Evolutionary conservation across 768 basidiomycete species (phyloP).

Genomic region (Leccinum broughii): DNA sequence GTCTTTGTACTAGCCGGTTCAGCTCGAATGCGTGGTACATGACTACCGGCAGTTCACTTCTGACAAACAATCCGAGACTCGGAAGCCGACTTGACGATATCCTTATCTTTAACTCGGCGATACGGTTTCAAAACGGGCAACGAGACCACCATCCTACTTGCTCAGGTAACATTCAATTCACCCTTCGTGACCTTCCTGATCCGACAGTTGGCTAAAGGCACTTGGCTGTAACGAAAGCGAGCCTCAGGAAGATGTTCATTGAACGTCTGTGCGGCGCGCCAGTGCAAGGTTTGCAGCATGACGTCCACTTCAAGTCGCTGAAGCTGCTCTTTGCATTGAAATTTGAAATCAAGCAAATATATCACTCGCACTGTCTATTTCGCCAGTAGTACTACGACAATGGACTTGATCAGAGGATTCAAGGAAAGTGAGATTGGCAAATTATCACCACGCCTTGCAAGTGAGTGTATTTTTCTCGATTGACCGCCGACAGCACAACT

Average conservation of each 20-base stretch:
- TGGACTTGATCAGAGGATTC: conserved; percentile 39
- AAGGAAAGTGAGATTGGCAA: conserved; percentile 31
- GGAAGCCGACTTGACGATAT: conserved; percentile 51
- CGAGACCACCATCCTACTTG: conserved; percentile 44
- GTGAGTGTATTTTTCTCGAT: conserved; percentile 26
- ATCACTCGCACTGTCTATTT: background rate
- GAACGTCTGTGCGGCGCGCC: background rate
- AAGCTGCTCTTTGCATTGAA: background rate
- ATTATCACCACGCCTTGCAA: conserved; percentile 31
- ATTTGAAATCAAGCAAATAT: background rate
- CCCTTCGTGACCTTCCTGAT: conserved; percentile 3
- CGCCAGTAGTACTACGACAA: conserved; percentile 12
- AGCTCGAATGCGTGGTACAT: conserved; percentile 16
- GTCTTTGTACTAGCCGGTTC: background rate
- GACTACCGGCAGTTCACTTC: conserved; percentile 1
- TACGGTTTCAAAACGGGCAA: conserved; percentile 69
- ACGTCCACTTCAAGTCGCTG: background rate
- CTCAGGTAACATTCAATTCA: conserved; percentile 21
- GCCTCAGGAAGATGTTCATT: background rate
- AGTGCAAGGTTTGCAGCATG: background rate
- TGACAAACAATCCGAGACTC: conserved; percentile 1
- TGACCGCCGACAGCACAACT: conserved; percentile 6
- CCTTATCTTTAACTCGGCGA: conserved; percentile 58
- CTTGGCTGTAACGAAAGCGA: background rate
- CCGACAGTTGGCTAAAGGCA: background rate